Base-by-base conservation (phyloP, 176 grass and related monocot species). In the Paspalum notatum region DNA sequence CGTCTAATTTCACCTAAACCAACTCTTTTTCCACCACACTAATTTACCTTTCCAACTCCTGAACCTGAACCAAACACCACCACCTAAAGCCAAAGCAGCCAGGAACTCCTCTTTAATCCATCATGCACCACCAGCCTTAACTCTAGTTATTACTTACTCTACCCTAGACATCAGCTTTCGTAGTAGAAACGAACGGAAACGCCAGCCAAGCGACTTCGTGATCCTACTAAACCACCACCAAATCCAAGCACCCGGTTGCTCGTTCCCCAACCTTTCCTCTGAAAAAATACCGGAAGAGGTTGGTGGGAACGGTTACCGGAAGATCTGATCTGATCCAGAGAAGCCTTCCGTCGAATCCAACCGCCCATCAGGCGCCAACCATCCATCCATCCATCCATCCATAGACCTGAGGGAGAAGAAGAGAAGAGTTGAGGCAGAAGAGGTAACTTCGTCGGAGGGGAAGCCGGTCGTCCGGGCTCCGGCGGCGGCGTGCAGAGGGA, bases 221-320 rank as follows among this genome's bases (percentile, higher is more conserved):
- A 77, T 48, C 82, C 66, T 81, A 72, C 50, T 12, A 12, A 32
- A 62, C 70, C 70, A 75, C 73, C 74, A 84, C 88, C 88, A 90
- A 86, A 85, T 53, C 83, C 78, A 86, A 62, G 65, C 51, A 51
- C 77, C 77, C 72, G 83, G 88, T 16, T 5, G 24, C 10, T 15
- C 58, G 70, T 32, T 67, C 54, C 32, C 16, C 66, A 70, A 84
- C 68, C 50, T 44, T 65, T 66, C 91, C 87, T 90, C 82, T 82
- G 78, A 90, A 93, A 93, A 90, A 87, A 90, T 93, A 93, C 81
- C 79, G 91, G 82, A 90, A 65, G 82, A 66, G 78, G 74, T 71
- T 62, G 82, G 42, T 69, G 24, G 48, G 57, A 87, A 85, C 54
- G 41, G 61, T 14, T 59, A 26, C 59, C 78, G 81, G 78, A 53